Conservation (phyloP, 1,139 yeast species). For the Zygosaccharomyces sapae region DNA sequence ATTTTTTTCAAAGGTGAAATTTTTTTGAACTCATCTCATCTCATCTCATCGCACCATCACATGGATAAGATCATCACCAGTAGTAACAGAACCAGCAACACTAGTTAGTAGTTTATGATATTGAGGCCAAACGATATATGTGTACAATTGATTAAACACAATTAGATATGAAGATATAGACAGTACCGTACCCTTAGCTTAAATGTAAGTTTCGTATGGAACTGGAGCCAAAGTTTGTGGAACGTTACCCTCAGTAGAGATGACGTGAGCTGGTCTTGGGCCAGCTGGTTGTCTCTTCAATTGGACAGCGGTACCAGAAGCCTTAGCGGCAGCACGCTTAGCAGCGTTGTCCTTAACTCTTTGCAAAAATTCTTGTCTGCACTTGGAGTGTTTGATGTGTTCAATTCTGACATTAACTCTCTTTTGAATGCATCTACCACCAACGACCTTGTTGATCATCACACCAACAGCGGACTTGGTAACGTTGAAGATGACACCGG, state of each 20-base stretch:
- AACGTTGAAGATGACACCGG: slow-evolving; percentile 98
- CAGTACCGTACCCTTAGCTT: slow-evolving; percentile 39
- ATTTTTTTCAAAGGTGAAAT: slow-evolving; percentile 8
- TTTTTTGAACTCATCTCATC: neutral
- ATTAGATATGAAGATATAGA: slow-evolving; percentile 22
- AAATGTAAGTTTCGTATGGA: slow-evolving; percentile 98
- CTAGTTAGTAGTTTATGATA: neutral
- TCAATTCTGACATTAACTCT: slow-evolving; percentile 98
- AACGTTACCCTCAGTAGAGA: slow-evolving; percentile 69
- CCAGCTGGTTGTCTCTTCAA: slow-evolving; percentile 98
- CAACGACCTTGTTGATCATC: slow-evolving; percentile 95
- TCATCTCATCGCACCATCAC: neutral
- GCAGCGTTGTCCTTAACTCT: slow-evolving; percentile 97
- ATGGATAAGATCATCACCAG: neutral
- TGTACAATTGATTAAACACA: slow-evolving; percentile 26
- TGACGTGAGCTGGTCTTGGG: slow-evolving; percentile 90
- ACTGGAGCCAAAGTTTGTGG: slow-evolving; percentile 99
- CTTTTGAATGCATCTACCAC: slow-evolving; percentile 98
- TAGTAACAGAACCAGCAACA: neutral
- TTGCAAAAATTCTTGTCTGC: slow-evolving; percentile 98
- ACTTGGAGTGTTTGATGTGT: slow-evolving; percentile 99
- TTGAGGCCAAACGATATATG: slow-evolving; percentile 16
- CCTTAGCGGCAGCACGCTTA: slow-evolving; percentile 90
- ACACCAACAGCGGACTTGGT: slow-evolving; percentile 99
- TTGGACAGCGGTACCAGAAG: slow-evolving; percentile 82